These are phyloP conservation scores for Solanum sitiens DNA, from an alignment of 257 asterid species.

Conservation along the genomic window DNA sequence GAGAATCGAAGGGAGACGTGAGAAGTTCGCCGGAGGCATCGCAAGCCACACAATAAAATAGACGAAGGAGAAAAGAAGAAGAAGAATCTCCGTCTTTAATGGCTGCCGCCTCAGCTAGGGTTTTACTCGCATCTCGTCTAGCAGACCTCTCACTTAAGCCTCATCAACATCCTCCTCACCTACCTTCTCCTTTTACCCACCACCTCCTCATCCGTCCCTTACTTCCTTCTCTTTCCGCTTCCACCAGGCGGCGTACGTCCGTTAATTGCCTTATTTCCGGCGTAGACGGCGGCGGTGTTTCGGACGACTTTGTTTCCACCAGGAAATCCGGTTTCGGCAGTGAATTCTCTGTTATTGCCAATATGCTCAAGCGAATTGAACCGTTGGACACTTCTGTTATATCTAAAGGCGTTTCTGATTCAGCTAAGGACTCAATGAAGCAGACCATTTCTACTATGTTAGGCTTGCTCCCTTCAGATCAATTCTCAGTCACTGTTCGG, in stretches of 20 bases:
- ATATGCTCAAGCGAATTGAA: conserved; percentile 77
- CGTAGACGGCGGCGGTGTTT: conserved; percentile 93
- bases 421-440: conserved; percentile 97
- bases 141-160: conserved; percentile 34
- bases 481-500: conserved; percentile 61
- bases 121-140: conserved; percentile 41
- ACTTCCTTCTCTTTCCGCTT: conserved; percentile 19
- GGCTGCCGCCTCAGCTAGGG: conserved; percentile 60
- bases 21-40: conserved; percentile 25
- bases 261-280: conserved; percentile 67
- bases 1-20: conserved; percentile 11
- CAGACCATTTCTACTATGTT: conserved; percentile 97
- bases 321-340: conserved; percentile 62
- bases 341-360: conserved; percentile 84
- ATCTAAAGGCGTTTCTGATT: conserved; percentile 74
- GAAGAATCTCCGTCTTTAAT: conserved; percentile 1
- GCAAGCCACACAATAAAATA: not conserved
- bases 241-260: not conserved
- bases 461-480: conserved; percentile 96
- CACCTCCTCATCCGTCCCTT: conserved; percentile 42
- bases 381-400: conserved; percentile 82
- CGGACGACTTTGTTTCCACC: conserved; percentile 92
- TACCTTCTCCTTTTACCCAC: conserved; percentile 10
- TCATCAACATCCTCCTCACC: conserved; percentile 25
- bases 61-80: not conserved